A percentile compares a stretch with the other conserved stretches of the same genome.
phyloP scores from a whole-genome alignment of 163 green algal species.

The Scenedesmus sp. region DNA sequence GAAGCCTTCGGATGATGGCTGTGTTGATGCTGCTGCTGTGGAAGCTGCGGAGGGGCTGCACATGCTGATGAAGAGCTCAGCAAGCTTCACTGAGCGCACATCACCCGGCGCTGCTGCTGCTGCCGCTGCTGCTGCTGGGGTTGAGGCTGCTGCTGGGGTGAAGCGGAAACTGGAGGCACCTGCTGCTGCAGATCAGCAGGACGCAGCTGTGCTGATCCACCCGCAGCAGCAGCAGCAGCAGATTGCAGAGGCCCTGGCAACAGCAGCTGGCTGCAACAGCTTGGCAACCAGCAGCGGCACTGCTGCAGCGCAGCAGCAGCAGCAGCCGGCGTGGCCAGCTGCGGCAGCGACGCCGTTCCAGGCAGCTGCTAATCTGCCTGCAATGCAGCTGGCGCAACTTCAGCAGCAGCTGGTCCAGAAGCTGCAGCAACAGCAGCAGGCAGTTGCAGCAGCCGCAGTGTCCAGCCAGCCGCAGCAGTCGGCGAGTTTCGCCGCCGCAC shows the following conservation, averaged over 20 bases:
- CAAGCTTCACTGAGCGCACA: neutral
- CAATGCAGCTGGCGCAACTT: neutral
- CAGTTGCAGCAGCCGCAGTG: neutral
- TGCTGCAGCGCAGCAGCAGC: slow-evolving; percentile 12
- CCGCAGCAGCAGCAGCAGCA: neutral
- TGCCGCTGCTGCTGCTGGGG: neutral
- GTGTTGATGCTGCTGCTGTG: neutral
- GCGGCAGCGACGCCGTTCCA: neutral
- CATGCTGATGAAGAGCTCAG: slow-evolving; percentile 6
- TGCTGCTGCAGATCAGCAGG: neutral
- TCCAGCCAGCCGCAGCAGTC: neutral
- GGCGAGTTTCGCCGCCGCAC: neutral
- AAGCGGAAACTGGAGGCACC: slow-evolving; percentile 12
- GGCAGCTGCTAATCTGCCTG: neutral
- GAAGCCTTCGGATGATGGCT: neutral
- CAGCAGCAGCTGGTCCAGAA: slow-evolving; percentile 9
- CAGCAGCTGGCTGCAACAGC: neutral
- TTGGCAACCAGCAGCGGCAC: neutral
- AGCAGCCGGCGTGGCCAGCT: neutral
- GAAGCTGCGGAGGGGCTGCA: neutral
- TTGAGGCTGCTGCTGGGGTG: neutral
- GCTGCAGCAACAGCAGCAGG: slow-evolving; percentile 16
- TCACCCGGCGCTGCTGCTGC: neutral
- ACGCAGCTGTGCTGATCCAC: neutral
- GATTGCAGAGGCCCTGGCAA: neutral